Percentiles rank a stretch among this genome's conserved stretches.
These are phyloP conservation scores for Pseudopyricularia cyperi DNA, from an alignment of 2,329 filamentous ascomycete genomes.

Conservation along the genomic window DNA sequence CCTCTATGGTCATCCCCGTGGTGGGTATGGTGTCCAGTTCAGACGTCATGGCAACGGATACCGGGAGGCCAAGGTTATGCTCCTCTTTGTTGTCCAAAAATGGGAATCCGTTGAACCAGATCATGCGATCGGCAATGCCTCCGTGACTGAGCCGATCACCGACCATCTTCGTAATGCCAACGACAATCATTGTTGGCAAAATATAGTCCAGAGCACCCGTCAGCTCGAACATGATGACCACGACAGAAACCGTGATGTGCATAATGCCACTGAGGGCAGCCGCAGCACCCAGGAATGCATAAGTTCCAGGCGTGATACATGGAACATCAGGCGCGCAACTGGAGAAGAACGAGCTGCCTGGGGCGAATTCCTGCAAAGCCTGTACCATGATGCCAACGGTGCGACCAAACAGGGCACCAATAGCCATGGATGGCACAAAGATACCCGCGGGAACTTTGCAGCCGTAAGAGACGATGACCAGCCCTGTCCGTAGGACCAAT, in stretches of 20 bases:
- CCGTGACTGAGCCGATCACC: conserved; percentile 87
- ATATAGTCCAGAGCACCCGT: conserved; percentile 95
- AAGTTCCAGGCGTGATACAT: conserved; percentile 94
- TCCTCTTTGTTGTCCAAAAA: conserved; percentile 97
- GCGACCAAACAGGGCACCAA: conserved; percentile 86
- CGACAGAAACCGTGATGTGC: conserved; percentile 93
- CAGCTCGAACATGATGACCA: conserved; percentile 98
- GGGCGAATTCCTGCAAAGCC: conserved; percentile 72
- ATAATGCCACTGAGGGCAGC: conserved; percentile 92
- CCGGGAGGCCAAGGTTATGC: conserved; percentile 88
- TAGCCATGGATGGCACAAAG: conserved; percentile 95
- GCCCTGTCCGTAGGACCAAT: conserved; percentile 64
- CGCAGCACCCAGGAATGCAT: conserved; percentile 86
- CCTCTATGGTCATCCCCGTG: conserved; percentile 59
- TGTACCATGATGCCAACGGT: conserved; percentile 93
- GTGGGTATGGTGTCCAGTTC: conserved; percentile 63
- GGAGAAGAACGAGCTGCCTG: conserved; percentile 71
- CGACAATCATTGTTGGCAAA: conserved; percentile 96
- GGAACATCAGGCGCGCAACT: conserved; percentile 82
- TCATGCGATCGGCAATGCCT: conserved; percentile 95
- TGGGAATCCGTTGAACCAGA: conserved; percentile 95
- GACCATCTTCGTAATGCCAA: conserved; percentile 90
- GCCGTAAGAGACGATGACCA: conserved; percentile 93
- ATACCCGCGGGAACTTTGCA: conserved; percentile 97
- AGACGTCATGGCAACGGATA: conserved; percentile 78